Evolutionary conservation across 129 eudicot species (phyloP).

Genomic region (Gnaphalium uliginosum): DNA sequence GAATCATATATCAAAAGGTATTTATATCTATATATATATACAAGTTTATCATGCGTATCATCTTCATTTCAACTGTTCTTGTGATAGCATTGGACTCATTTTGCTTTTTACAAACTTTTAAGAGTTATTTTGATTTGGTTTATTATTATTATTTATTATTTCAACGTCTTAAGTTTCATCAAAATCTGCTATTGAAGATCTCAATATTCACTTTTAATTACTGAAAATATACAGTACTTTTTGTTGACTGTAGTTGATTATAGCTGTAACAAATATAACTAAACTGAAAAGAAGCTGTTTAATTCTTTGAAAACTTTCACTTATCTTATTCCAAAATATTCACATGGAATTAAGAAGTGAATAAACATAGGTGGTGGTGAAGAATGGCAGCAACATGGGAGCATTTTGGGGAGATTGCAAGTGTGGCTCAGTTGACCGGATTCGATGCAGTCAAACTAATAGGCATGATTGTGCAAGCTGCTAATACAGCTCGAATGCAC

Average conservation of each 20-base stretch:
- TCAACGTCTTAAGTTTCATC: constrained; percentile 1
- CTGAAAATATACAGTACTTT: not conserved
- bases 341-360: not conserved
- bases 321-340: not conserved
- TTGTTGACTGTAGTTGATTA: not conserved
- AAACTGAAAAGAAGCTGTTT: not conserved
- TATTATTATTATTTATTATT: not conserved
- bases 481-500: constrained; percentile 86
- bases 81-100: not conserved
- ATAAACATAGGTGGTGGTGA: not conserved
- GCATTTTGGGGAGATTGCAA: constrained; percentile 69
- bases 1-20: not conserved
- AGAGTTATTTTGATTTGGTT: not conserved
- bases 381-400: constrained; percentile 59
- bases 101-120: not conserved
- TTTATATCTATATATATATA: not conserved
- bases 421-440: constrained; percentile 73
- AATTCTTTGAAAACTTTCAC: not conserved
- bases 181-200: constrained; percentile 19
- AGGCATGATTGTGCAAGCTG: constrained; percentile 76
- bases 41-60: not conserved
- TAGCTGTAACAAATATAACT: no score
- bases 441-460: constrained; percentile 69
- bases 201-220: constrained; percentile 9
- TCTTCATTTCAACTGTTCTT: not conserved